Evolutionary conservation across 2,329 filamentous ascomycete genomes (phyloP), one percentile per base, ranked within the genome.

Genomic region (Colletotrichum graminicola): DNA sequence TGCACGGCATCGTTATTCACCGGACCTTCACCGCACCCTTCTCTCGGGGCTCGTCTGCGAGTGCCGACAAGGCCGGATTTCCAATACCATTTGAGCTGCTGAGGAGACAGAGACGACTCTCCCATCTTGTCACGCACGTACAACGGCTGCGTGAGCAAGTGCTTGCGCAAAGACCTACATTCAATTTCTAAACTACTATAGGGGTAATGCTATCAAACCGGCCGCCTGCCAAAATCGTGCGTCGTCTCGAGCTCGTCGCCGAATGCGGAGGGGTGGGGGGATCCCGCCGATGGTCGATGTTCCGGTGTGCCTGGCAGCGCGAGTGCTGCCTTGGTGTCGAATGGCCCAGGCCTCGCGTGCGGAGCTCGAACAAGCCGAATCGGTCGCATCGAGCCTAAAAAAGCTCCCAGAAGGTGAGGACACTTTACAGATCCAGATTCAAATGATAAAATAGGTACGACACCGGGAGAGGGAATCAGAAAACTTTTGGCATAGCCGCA

Each of bases 351-450:
- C 47, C 55, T 64, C 54, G 69, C 14, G 29, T 52, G 49, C 43
- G 49, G 45, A 72, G 49, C 54, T 61, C 60, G 55, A 51, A 57
- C 36, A 63, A 68, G 60, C 51, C 57, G 63, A 51, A 64, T 66
- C 68, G 72, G 55, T 68, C 69, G 72, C 41, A 47, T 73, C 72
- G 72, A 73, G 72, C 68, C 72, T 73, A 73, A 60, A 72, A 72
- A 62, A 64, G 62, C 69, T 68, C 69, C 62, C 63, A 68, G 34
- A 68, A 65, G 69, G 72, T 73, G 64, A 73, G 64, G 72, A 68
- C 59, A 72, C 68, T 68, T 72, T 64, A 62, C 64, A 69, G 69
- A 73, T 66, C 64, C 67, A 61, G 57, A 47, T 64, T 72, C 66
- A 72, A 60, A 55, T 45, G 23, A 60, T 55, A 41, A 32, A 45